Base-by-base conservation (phyloP, 2,329 filamentous ascomycete genomes). In the Emmonsiellopsis sp. region DNA sequence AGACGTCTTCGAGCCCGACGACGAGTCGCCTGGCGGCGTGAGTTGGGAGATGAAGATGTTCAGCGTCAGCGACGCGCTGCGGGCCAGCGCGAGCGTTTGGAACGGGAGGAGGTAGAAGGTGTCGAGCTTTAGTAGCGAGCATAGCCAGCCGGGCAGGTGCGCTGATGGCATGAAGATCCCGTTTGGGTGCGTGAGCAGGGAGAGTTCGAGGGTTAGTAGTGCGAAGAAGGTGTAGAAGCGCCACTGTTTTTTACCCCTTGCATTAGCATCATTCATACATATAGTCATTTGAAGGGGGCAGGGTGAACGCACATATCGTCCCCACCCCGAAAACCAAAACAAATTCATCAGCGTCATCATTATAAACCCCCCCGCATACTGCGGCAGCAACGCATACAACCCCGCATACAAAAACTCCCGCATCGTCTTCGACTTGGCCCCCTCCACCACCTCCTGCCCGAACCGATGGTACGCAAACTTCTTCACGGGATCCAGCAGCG, bases 401-500 rank as follows among this genome's bases (percentile, higher is more conserved):
- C 88, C 90, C 11, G 78, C 75, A 51, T 79, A 74, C 47, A 94
- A 75, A 66, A 81, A 95, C 66, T 95, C 91, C 55, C 79, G 79
- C 53, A 87, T 73, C 0, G 86, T 88, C 56, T 68, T 69, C 45
- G 65, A 58, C 35, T 71, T 67, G 3, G 61, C 67, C 85, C 85
- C 92, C 7, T 68, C 67, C 10, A 85, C 69, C 16, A 91, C 78
- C 31, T 82, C 81, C 0, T 88, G 85, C 0, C 91, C 91, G 67
- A 95, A 90, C 47, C 89, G 83, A 66, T 95, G 89, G 71, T 96
- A 96, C 7, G 89, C 90, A 67, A 93, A 95, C 53, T 89, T 80
- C 63, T 81, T 84, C 0, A 82, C 83, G 2, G 87, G 82, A 64
- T 93, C 83, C n/a, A 82, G 73, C 13, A 96, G 80, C 0, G 85